Base-by-base conservation (phyloP, 805 yeast species). In the Starmerella stigmatis region DNA sequence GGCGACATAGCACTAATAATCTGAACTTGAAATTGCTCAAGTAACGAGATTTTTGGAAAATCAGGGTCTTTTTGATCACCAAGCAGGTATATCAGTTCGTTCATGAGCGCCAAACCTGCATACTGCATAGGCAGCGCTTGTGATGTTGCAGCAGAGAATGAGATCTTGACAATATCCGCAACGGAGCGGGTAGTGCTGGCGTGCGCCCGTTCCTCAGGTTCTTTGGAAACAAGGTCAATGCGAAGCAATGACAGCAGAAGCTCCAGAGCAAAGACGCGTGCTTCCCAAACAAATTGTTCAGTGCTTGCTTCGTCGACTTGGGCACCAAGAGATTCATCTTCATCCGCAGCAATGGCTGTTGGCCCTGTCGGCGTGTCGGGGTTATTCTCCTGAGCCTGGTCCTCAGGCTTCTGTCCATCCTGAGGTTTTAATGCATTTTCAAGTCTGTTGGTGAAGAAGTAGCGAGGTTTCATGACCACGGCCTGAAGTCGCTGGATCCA, bases 1-100 rank as follows among this genome's bases (percentile, higher is more conserved):
- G 96, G 95, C 40, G 86, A 74, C 45, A 89, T 69, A 0, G 97
- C 94, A 47, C 94, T 80, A 9, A 84, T 79, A 9, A 92, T 84
- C 55, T 86, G 96, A 0, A 97, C 97, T 57, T 92, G 96, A 57
- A 83, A 94, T 62, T 88, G 96, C 53, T 84, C 94, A 34, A 89
- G 65, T 9, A 86, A 69, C 0, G 89, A 74, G 13, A 74, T 73
- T 3, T 78, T 77, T 0, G 84, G 80, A 54, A 78, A 80, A 23
- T 82, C 72, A 0, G 89, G 86, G 58, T 83, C 95, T 10, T 68
- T 72, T 40, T 77, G 62, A 21, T 71, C 70, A 0, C 86, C 78
- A 61, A 75, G 81, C 1, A 73, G 64, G 8, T 67, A 70, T 25
- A 92, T 66, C 2, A 83, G 69, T 36, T 74, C 73, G 44, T 79